Percentiles rank a stretch among this genome's conserved stretches.
phyloP scores from a whole-genome alignment of 345 rosid species.

The Aegle marmelos region DNA sequence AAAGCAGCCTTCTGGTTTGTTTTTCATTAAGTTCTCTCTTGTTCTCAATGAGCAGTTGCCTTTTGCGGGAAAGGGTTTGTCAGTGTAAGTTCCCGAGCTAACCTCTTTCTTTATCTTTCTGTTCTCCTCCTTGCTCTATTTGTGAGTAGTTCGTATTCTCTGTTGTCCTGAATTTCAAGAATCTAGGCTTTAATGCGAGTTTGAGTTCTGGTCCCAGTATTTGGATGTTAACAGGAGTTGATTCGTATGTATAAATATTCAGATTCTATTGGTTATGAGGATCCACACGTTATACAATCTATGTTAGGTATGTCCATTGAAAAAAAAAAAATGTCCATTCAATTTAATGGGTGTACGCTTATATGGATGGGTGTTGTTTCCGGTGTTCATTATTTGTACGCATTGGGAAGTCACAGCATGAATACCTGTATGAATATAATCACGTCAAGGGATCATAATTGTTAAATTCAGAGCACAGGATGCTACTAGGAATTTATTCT shows the following conservation, averaged over 20 bases:
- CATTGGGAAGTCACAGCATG: neutral
- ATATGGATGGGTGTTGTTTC: neutral
- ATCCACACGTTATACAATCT: neutral
- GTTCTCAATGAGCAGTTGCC: slow-evolving; percentile 87
- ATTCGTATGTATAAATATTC: neutral
- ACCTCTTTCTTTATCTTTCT: slow-evolving; percentile 6
- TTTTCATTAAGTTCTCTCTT: slow-evolving; percentile 62
- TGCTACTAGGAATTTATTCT: neutral
- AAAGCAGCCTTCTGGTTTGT: slow-evolving; percentile 68
- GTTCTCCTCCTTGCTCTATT: neutral
- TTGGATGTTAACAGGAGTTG: neutral
- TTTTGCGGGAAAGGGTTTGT: slow-evolving; percentile 58
- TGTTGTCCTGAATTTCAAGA: neutral
- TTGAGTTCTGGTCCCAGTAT: neutral
- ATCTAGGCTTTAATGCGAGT: neutral
- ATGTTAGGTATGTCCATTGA: neutral
- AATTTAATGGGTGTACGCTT: neutral
- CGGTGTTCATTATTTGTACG: neutral
- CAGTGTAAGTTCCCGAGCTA: slow-evolving; percentile 58
- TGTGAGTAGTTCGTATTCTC: neutral
- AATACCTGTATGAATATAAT: neutral
- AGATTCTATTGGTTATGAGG: neutral
- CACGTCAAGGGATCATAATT: neutral
- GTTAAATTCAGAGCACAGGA: neutral
- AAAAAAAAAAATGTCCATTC: neutral